Evolutionary conservation across 345 rosid genomes (phyloP).

Genomic region (Camelina neglecta): DNA sequence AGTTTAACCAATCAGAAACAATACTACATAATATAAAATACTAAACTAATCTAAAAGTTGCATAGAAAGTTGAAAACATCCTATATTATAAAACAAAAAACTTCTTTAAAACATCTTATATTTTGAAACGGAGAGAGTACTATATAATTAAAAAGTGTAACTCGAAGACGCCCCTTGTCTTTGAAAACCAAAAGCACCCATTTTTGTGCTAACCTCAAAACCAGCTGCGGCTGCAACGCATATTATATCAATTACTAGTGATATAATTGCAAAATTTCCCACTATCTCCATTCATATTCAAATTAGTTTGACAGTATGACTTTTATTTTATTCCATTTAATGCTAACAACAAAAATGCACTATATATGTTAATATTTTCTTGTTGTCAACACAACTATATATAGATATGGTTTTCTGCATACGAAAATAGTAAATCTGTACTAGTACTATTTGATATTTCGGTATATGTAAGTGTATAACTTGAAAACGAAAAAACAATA

Average conservation of each 20-base stretch:
- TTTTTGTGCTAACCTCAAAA: constrained; percentile 29
- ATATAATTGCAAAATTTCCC: background rate
- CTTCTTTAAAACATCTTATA: too few species aligned
- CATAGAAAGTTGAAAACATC: too few species aligned
- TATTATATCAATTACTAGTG: background rate
- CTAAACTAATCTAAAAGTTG: too few species aligned
- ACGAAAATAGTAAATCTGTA: background rate
- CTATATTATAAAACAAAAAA: too few species aligned
- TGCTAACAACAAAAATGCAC: background rate
- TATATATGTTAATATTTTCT: background rate
- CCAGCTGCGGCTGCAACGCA: constrained; percentile 37
- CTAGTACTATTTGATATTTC: background rate
- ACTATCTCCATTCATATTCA: background rate
- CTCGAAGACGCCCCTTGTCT: constrained; percentile 35
- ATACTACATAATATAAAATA: too few species aligned
- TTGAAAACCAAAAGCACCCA: constrained; percentile 28
- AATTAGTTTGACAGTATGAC: background rate
- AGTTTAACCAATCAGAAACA: too few species aligned
- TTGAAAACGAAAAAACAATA: background rate
- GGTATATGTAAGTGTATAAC: constrained; percentile 4
- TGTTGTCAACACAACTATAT: background rate
- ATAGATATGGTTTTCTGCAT: background rate
- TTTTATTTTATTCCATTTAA: background rate
- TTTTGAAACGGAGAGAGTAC: too few species aligned
- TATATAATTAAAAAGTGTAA: constrained; percentile 4